These are phyloP conservation scores for Parasitella parasitica DNA, from an alignment of 371 early-diverging fungal genomes.

Conservation along the genomic window DNA sequence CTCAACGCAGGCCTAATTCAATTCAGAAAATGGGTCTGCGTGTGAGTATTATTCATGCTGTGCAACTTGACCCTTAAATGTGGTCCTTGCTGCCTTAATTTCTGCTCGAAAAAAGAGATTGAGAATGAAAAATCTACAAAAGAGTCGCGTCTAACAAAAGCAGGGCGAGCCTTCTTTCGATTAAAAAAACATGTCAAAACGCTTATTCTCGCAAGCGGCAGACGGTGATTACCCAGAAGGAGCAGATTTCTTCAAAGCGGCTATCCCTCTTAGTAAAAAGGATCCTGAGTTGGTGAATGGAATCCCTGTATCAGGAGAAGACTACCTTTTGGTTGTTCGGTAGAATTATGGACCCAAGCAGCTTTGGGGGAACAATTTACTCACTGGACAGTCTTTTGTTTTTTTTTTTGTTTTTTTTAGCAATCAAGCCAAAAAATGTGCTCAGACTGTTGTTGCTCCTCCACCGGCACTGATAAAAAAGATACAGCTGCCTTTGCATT, in stretches of 20 bases:
- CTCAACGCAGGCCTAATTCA: no score
- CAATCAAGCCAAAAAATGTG: slow-evolving; percentile 34
- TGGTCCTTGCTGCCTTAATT: no score
- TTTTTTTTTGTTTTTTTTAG: slow-evolving; percentile 3
- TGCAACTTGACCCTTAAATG: no score
- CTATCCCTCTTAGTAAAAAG: slow-evolving; percentile 32
- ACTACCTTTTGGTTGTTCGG: slow-evolving; percentile 48
- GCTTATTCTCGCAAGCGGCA: slow-evolving; percentile 28
- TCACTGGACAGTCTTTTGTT: no score
- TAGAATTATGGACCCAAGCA: no score
- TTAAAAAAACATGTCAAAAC: slow-evolving; percentile 15
- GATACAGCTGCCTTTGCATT: slow-evolving; percentile 27
- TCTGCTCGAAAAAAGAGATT: no score
- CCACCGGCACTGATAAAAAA: slow-evolving; percentile 24
- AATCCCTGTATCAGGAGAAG: slow-evolving; percentile 47
- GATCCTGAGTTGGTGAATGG: slow-evolving; percentile 38
- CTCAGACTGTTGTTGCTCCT: slow-evolving; percentile 30
- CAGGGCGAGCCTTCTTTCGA: no score
- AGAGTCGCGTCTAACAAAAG: no score
- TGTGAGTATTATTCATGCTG: no score
- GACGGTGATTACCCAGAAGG: slow-evolving; percentile 22
- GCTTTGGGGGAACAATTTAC: no score
- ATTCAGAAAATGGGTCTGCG: no score
- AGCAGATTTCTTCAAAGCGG: slow-evolving; percentile 5
- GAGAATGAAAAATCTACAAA: no score